Percentiles rank a stretch among this genome's conserved stretches.
Evolutionary conservation across 169 alveolate genomes (phyloP).

Genomic region (Cryptosporidium tyzzeri): DNA sequence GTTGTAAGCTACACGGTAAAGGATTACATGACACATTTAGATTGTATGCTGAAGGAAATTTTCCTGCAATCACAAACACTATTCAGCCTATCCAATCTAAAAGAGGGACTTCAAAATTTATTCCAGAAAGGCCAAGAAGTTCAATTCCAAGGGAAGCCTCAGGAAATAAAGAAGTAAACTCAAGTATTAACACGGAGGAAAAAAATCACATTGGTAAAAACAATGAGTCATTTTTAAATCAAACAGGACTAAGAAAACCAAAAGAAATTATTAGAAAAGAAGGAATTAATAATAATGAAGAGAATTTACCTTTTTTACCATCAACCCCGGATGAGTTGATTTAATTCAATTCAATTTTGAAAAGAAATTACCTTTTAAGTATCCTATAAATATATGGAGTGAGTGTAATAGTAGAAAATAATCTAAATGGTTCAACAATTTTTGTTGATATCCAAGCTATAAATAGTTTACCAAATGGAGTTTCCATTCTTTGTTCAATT

Average conservation of each 20-base stretch:
- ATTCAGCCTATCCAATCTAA: slow-evolving; percentile 7
- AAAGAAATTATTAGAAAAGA: slow-evolving; percentile 8
- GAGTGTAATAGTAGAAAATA: slow-evolving; percentile 27
- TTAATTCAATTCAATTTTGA: not conserved
- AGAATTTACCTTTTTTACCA: slow-evolving; percentile 52
- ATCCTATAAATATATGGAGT: slow-evolving; percentile 50
- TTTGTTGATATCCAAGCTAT: slow-evolving; percentile 64
- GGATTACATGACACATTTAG: slow-evolving; percentile 58
- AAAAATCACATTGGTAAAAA: not conserved
- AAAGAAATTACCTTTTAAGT: not conserved
- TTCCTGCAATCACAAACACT: slow-evolving; percentile 15
- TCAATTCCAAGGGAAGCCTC: slow-evolving; percentile 66
- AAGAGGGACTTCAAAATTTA: slow-evolving; percentile 5
- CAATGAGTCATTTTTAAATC: not conserved
- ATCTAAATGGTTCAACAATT: slow-evolving; percentile 61
- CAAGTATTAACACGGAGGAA: not conserved
- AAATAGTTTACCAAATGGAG: slow-evolving; percentile 41
- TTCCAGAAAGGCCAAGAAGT: slow-evolving; percentile 72
- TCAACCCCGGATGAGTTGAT: slow-evolving; percentile 55
- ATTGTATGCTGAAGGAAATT: slow-evolving; percentile 64
- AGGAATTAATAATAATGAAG: slow-evolving; percentile 5
- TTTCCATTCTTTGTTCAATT: slow-evolving; percentile 13
- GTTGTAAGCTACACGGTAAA: slow-evolving; percentile 66
- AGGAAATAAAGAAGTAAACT: not conserved
- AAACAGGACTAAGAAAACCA: slow-evolving; percentile 20